phyloP scores from a whole-genome alignment of 768 basidiomycete species.

The Suillus placidus region DNA sequence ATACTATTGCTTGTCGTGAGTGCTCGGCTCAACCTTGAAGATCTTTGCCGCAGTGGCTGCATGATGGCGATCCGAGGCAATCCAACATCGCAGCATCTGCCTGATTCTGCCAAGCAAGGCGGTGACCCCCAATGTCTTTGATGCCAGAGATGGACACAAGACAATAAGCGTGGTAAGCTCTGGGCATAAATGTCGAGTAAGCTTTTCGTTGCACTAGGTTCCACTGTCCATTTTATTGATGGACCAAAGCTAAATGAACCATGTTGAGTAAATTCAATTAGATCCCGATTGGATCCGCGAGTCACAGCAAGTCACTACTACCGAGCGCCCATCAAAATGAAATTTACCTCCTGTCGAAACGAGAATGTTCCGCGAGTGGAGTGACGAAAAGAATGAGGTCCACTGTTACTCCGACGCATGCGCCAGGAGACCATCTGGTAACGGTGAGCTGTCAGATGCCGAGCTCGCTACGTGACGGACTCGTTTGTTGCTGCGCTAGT shows the following conservation, averaged over 20 bases:
- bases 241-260: background rate
- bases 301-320: background rate
- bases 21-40: background rate
- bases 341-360: background rate
- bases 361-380: constrained; percentile 8
- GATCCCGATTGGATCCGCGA: background rate
- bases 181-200: background rate
- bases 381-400: background rate
- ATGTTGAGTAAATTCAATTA: background rate
- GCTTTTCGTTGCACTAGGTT: background rate
- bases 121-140: background rate
- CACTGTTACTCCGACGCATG: constrained; percentile 1
- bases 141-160: background rate
- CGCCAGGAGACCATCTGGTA: background rate
- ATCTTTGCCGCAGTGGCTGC: background rate
- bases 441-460: background rate
- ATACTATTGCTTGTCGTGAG: background rate
- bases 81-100: background rate
- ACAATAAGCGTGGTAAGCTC: constrained; percentile 1
- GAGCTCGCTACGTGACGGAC: too few species aligned
- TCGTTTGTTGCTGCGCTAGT: too few species aligned
- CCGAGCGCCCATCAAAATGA: background rate
- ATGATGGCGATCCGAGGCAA: background rate
- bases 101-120: too few species aligned
- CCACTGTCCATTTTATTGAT: constrained; percentile 1